These are phyloP conservation scores for Colletotrichum sp. DNA, from an alignment of 2,329 filamentous ascomycete genomes.

Conservation along the genomic window DNA sequence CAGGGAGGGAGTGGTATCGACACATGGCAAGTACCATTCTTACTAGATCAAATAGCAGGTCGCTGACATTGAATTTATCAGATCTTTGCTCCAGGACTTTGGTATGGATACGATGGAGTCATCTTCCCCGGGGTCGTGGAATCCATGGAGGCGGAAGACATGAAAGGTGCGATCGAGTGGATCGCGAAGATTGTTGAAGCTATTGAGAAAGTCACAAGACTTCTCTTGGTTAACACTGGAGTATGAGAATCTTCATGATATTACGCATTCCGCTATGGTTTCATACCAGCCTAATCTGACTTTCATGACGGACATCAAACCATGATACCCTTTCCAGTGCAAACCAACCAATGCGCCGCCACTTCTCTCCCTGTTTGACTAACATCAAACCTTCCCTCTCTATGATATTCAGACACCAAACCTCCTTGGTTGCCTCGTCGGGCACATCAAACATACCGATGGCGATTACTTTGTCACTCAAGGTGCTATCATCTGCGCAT, in stretches of 20 bases:
- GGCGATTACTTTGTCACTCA: background rate
- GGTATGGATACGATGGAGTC: background rate
- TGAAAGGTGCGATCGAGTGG: background rate
- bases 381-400: background rate
- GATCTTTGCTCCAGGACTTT: background rate
- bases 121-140: background rate
- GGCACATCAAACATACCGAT: background rate
- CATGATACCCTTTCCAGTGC: background rate
- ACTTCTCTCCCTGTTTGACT: background rate
- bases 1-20: background rate
- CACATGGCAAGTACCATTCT: background rate
- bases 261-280: background rate
- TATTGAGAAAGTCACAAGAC: background rate
- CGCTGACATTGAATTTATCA: background rate
- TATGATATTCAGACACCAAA: background rate
- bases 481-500: no score
- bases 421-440: background rate
- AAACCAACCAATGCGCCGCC: conserved; percentile 1
- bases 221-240: background rate
- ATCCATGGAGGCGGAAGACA: background rate
- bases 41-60: background rate
- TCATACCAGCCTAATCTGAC: background rate
- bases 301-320: background rate
- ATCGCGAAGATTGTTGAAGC: background rate
- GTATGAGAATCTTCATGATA: background rate